Evolutionary conservation across 2,329 filamentous ascomycete species (phyloP), one percentile per base, ranked within the genome.

Genomic region (Colletotrichum sp.): DNA sequence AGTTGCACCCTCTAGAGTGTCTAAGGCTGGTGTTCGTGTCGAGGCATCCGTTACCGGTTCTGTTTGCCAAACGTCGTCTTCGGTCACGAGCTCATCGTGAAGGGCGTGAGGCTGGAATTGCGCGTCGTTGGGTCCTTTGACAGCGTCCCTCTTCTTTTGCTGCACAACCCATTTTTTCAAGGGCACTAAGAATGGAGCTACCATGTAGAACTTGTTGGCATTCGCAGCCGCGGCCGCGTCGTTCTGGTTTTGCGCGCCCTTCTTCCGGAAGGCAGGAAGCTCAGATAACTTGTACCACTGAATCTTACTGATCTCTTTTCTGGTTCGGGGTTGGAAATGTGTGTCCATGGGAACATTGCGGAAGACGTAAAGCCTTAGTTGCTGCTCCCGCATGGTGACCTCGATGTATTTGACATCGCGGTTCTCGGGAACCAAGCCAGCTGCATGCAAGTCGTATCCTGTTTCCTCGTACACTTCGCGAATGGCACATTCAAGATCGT

Each of bases 241-340:
- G 61, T 92, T 89, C n/a, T 92, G 89, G 18, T 81, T 82, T 71
- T 91, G 89, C 64, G 83, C 83, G 21, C 88, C 88, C 82, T 94
- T 96, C 83, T 94, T 95, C 71, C 93, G 92, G 80, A 95, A 93
- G 0, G 95, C 95, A 1, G 97, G 96, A 30, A 99, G 90, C 76
- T 98, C 96, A 0, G 94, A 94, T 55, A 99, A 88, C 79, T 93
- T 95, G 86, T 98, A 98, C 97, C 97, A 99, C 82, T 95, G 89
- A 75, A 99, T 98, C 85, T 95, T 98, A 85, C 96, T 98, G 82
- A 99, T 99, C 84, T 99, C 98, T 84, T 99, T 99, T 72, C 98
- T 91, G 7, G 97, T 99, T 79, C 93, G 93, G 6, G 98, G 95
- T 83, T 96, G 94, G 82, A 99, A 99, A 76, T 93, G 84, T 1